phyloP scores from a whole-genome alignment of 176 grass and related monocot genomes.

The Olyra latifolia region DNA sequence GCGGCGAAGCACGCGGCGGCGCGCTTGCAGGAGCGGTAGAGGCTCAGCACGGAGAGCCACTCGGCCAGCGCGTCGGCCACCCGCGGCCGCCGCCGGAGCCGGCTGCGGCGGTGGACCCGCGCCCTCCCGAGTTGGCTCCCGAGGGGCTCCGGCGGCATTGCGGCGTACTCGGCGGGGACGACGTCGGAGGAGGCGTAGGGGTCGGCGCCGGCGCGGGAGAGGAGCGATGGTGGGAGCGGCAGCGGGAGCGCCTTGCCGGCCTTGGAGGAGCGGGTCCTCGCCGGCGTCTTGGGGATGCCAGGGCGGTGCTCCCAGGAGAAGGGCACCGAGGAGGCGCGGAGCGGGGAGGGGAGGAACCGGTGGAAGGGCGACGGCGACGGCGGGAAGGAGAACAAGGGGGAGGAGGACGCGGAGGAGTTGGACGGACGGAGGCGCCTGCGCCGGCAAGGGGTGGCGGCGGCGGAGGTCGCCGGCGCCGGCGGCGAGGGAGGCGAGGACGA shows the following conservation, averaged over 20 bases:
- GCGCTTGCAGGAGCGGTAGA: slow-evolving; percentile 63
- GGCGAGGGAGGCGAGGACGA: slow-evolving; percentile 21
- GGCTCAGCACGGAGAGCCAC: slow-evolving; percentile 41
- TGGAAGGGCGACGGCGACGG: slow-evolving; percentile 36
- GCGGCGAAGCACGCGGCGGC: slow-evolving; percentile 44
- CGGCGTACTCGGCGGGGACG: slow-evolving; percentile 40
- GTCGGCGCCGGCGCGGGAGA: slow-evolving; percentile 32
- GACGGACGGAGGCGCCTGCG: slow-evolving; percentile 20
- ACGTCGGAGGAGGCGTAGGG: slow-evolving; percentile 31
- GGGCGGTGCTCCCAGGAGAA: slow-evolving; percentile 64
- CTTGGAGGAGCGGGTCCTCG: slow-evolving; percentile 27
- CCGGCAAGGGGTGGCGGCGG: neutral
- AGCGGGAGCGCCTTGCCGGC: slow-evolving; percentile 36
- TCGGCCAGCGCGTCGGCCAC: slow-evolving; percentile 32
- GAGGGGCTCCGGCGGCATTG: neutral
- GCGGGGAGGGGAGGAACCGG: slow-evolving; percentile 47
- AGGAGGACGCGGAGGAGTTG: neutral
- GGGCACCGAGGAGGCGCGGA: slow-evolving; percentile 40
- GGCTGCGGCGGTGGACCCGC: neutral
- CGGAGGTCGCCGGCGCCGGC: slow-evolving; percentile 1
- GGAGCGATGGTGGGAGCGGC: slow-evolving; percentile 50
- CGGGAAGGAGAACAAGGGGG: slow-evolving; percentile 20
- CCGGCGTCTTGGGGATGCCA: slow-evolving; percentile 53
- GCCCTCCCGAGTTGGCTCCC: neutral
- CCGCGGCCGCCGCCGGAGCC: neutral